Evolutionary conservation across 352 stramenopile species (phyloP), one percentile per base, ranked within the genome.

Genomic region (Phytophthora fragariaefolia): DNA sequence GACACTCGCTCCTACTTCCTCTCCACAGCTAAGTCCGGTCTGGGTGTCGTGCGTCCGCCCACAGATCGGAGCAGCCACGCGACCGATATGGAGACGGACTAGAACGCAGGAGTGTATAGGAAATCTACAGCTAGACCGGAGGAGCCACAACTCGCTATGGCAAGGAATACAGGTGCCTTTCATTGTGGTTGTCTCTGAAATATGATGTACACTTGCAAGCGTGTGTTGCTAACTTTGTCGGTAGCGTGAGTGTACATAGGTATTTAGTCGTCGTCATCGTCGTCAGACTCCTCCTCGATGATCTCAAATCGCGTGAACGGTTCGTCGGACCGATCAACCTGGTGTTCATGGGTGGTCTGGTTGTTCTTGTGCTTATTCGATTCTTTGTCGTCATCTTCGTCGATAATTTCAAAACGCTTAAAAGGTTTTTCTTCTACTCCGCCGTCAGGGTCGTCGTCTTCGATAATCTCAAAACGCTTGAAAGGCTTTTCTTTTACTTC

Each of bases 1-100:
- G 85, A 95, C 69, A 91, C 82, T n/a, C 82, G 85, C 6, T 93
- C 87, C 6, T 95, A 94, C 73, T 95, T 93, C 55, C 64, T 95
- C 0, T 94, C 85, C 6, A 95, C 85, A 26, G 85, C 87, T 18
- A 88, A 87, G 52, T 28, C 81, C 24, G 87, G 84, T 30, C 63
- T 95, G 17, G 87, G 87, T 8, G 76, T 93, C 20, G 74, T 95
- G 34, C 78, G 71, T 20, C 71, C 63, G 17, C 67, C 69, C 18
- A 62, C 68, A 67, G 60, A 82, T 26, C 54, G 81, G 17, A 63
- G 76, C 40, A 54, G 70, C 56, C 63, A 77, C 17, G 68, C 45
- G 45, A 71, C 61, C 42, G 72, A 76, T 61, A 80, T 84, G 74
- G 77, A 84, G 50, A 87, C 68, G 18, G 66, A 85, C 54, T 83